Evolutionary conservation across 345 rosid genomes (phyloP).

Genomic region (Stellera chamaejasme): DNA sequence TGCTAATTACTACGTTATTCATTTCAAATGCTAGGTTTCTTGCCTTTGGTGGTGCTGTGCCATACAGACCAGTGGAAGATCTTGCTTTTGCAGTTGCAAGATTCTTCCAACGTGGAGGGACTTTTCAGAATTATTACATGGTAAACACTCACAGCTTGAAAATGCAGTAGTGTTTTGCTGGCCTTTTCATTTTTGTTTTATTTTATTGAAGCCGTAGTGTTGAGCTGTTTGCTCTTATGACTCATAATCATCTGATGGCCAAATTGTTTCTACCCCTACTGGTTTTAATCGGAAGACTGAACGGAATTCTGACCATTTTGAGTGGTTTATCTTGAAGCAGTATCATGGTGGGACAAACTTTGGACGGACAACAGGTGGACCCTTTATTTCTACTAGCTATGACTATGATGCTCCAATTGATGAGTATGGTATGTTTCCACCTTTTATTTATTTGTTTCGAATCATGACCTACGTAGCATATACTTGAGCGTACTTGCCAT

Average conservation of each 20-base stretch:
- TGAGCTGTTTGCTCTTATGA: background rate
- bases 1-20: slow-evolving; percentile 5
- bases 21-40: slow-evolving; percentile 44
- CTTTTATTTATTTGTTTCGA: background rate
- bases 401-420: slow-evolving; percentile 98
- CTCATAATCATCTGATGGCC: background rate
- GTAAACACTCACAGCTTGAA: slow-evolving; percentile 24
- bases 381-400: slow-evolving; percentile 85
- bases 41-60: slow-evolving; percentile 72
- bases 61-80: slow-evolving; percentile 88
- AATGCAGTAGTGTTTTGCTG: background rate
- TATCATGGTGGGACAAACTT: slow-evolving; percentile 98
- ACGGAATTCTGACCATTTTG: no score
- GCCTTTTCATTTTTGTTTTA: background rate
- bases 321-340: slow-evolving; percentile 28
- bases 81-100: slow-evolving; percentile 90
- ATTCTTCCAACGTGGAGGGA: slow-evolving; percentile 90
- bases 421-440: slow-evolving; percentile 63
- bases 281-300: no score
- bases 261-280: slow-evolving; percentile 2
- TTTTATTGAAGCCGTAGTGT: background rate
- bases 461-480: background rate
- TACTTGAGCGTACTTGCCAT: background rate
- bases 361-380: slow-evolving; percentile 76
- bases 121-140: slow-evolving; percentile 96